These are phyloP conservation scores for Brassica hybrid DNA, from an alignment of 441 rosid species.

Conservation along the genomic window DNA sequence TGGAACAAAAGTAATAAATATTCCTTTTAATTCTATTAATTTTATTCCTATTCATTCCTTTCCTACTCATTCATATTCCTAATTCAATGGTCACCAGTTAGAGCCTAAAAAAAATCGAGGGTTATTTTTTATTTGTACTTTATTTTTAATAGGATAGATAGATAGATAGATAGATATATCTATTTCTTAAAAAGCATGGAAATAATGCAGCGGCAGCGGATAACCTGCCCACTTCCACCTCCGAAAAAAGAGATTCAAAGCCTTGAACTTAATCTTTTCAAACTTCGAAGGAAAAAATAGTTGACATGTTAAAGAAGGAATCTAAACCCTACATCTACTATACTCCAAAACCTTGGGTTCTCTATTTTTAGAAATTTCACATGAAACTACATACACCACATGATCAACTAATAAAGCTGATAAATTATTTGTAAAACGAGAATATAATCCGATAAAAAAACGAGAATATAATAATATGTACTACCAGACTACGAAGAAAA, in stretches of 20 bases:
- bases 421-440: background rate
- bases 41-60: too few relatives aligned
- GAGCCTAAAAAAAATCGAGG: too few relatives aligned
- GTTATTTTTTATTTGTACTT: too few relatives aligned
- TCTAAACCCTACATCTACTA: constrained; percentile 33
- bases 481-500: constrained; percentile 29
- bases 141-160: too few relatives aligned
- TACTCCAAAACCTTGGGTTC: constrained; percentile 38
- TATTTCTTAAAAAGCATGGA: constrained; percentile 1
- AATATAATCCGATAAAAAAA: background rate
- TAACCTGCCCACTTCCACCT: constrained; percentile 23
- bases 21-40: too few relatives aligned
- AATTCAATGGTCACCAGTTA: too few relatives aligned
- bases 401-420: constrained; percentile 21
- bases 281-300: constrained; percentile 1
- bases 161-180: too few relatives aligned
- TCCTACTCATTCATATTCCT: too few relatives aligned
- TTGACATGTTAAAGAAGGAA: constrained; percentile 36
- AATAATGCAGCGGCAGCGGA: constrained; percentile 22
- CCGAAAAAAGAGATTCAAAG: background rate
- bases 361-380: constrained; percentile 39
- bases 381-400: constrained; percentile 21
- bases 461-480: constrained; percentile 26
- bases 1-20: too few relatives aligned
- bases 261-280: background rate